Base-by-base conservation (phyloP, 345 rosid species). In the Ailanthus altissimus region DNA sequence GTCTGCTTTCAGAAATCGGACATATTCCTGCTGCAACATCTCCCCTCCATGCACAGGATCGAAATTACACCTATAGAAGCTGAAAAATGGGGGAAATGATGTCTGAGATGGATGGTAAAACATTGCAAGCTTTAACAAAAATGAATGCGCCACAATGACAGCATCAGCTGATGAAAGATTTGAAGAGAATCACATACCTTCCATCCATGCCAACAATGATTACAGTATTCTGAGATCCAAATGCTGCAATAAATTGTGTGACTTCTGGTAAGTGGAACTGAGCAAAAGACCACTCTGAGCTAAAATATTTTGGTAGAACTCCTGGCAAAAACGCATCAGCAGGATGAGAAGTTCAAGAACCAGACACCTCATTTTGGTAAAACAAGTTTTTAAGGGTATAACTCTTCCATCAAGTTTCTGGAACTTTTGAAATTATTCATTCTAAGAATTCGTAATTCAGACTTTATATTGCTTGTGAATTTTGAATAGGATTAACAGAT, bases 271-370 rank as follows among this genome's bases (percentile, higher is more conserved):
- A 70, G 78, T 86, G 97, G 81, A 94, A 90, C 92, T 82, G 94
- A 58, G 98, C 97, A 79, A 93, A 91, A 65, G 97, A 94, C 98
- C 98, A 91, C 61, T 94, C 98, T 23, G 98, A 94, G 87, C 98
- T 94, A 83, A 94, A 94, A 82, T 94, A 94, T 78, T 84, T 93
- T 14, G 98, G 98, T 70, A 94, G 81, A 68, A 94, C 87, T 75
- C 95, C 97, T 94, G 94, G 25, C 47, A 38, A 23, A 25, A 83
- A 71, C 26, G 36, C 26, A 60, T 49, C 65, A 67, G 57, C 67
- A 63, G 59, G 9, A 40, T 42, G 20, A 63, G 72, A 75, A 43
- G 23, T 56, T 32, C 63, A 10, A 3, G 32, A 77, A 50, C 47
- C 42, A 53, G 70, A 62, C 59, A 57, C n/a, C 2, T 47, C 20